These are phyloP conservation scores for Sicyos edulis DNA, from an alignment of 306 rosid genomes.

Conservation along the genomic window DNA sequence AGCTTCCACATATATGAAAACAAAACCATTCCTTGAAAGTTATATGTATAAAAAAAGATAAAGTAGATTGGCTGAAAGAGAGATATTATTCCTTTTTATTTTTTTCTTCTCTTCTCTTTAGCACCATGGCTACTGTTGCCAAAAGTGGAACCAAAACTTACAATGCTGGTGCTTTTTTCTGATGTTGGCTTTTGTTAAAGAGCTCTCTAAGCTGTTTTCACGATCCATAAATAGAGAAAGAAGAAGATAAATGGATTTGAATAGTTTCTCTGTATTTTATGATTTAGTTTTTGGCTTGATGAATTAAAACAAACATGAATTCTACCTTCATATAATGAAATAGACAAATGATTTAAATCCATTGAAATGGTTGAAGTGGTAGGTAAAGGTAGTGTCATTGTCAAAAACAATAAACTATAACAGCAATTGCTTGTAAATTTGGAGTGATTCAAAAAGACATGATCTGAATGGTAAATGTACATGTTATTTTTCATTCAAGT, in stretches of 20 bases:
- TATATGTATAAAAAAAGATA: not conserved
- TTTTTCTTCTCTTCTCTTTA: not conserved
- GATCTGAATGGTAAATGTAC: not conserved
- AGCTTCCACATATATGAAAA: too few species aligned
- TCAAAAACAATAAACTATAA: too few species aligned
- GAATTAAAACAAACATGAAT: too few species aligned
- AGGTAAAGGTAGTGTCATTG: too few species aligned
- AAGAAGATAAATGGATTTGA: too few species aligned
- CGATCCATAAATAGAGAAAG: constrained; percentile 14
- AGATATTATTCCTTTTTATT: not conserved
- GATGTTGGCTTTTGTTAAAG: constrained; percentile 21
- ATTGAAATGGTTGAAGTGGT: too few species aligned
- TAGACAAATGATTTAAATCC: too few species aligned
- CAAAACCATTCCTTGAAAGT: not conserved
- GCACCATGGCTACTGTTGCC: constrained; percentile 25
- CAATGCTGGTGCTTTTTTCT: constrained; percentile 22
- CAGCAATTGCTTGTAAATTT: not conserved
- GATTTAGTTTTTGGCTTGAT: too few species aligned
- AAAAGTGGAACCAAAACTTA: constrained; percentile 22
- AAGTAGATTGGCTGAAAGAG: constrained; percentile 8
- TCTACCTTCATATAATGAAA: too few species aligned
- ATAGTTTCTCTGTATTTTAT: too few species aligned
- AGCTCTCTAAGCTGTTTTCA: constrained; percentile 24
- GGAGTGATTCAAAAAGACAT: not conserved
- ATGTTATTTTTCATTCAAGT: not conserved